Evolutionary conservation across 164 flowering plant genomes (phyloP), one percentile per base, ranked within the genome.

Genomic region (Chimonanthus praecox): DNA sequence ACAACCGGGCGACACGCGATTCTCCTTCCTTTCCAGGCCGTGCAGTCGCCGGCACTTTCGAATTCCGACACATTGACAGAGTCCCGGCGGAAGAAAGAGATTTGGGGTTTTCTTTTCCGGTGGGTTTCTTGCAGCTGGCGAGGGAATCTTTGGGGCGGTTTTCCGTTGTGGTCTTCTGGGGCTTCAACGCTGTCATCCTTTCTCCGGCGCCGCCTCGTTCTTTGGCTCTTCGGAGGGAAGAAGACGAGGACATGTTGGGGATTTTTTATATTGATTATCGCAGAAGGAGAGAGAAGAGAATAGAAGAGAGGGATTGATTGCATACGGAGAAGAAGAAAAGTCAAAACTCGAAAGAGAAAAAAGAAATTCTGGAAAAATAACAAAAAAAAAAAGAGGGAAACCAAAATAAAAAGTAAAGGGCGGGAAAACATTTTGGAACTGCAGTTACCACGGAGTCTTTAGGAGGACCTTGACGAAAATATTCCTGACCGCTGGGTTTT

Each of bases 101-200:
- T 72, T 83, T 79, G 45, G 83, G 78, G 83, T 88, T 90, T 75
- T 85, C 92, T 58, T 89, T 90, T 3, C 87, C 89, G 54, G 81
- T 11, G 4, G 86, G 70, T 13, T 48, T 85, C 47, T 74, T 79
- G 80, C 69, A 60, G 76, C 64, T 75, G 18, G 66, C 73, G 45
- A 51, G 63, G 48, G 47, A 33, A 45, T 64, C 73, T 61, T 83
- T 86, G 20, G 71, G 77, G 3, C n/a, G 16, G 73, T 72, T 67
- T 7, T 92, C 88, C 58, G 88, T 82, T 50, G 76, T 76, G 68
- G 87, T 44, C 69, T 84, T 89, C 47, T 80, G 45, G 18, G 84
- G 79, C 64, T 78, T 84, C 7, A 74, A 20, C 33, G 86, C 78
- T 45, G 61, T 54, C 49, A 77, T 67, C 76, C 76, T 81, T 49